phyloP scores from a whole-genome alignment of 2,329 filamentous ascomycete genomes.

The Colletotrichum paranaense region DNA sequence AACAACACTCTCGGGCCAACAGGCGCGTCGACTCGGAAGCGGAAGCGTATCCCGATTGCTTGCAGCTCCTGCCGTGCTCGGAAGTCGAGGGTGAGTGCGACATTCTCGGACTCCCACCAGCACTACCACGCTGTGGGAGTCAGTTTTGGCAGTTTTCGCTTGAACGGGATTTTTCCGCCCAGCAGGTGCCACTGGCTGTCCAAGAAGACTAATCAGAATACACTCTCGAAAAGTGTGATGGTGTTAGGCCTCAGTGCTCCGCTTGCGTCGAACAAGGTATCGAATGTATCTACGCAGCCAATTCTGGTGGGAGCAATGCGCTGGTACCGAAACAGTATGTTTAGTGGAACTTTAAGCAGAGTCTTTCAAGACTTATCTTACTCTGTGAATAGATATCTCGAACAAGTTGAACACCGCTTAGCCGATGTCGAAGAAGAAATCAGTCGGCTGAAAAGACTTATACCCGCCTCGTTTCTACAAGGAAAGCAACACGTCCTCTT shows the following conservation, averaged over 20 bases:
- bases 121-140: too few relatives aligned
- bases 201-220: background rate
- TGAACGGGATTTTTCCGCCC: background rate
- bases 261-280: conserved; percentile 36
- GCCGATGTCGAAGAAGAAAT: conserved; percentile 37
- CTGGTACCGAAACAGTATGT: conserved; percentile 32
- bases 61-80: conserved; percentile 39
- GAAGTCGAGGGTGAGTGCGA: conserved; percentile 38
- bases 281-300: conserved; percentile 38
- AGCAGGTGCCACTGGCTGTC: background rate
- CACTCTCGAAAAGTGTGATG: conserved; percentile 36
- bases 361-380: background rate
- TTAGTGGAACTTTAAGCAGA: background rate
- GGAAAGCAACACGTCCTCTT: conserved; percentile 11
- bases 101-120: too few relatives aligned
- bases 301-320: conserved; percentile 19
- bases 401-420: conserved; percentile 37
- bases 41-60: conserved; percentile 39
- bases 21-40: conserved; percentile 21
- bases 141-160: background rate
- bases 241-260: conserved; percentile 38
- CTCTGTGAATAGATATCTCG: conserved; percentile 25
- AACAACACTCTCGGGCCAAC: conserved; percentile 7
- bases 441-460: conserved; percentile 31
- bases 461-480: background rate